Evolutionary conservation across 345 rosid species (phyloP), one percentile per base, ranked within the genome.

Genomic region (Acer campestre): DNA sequence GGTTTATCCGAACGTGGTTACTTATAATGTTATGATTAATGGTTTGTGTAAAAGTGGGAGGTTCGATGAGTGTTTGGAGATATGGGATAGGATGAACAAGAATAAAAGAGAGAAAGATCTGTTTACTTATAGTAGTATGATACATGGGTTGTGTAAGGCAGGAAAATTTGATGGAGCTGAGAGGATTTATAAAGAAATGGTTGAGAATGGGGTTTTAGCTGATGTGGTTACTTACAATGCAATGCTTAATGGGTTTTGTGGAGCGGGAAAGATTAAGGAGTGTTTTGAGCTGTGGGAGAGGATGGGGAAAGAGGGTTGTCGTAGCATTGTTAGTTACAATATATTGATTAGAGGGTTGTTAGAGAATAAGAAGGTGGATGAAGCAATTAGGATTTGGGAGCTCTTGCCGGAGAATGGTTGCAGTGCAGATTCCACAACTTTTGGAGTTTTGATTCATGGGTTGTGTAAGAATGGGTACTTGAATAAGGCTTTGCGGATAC

Each of bases 21-120:
- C 95, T 55, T 93, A 96, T 75, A 96, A 92, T 79, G 82, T 91
- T 53, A 92, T 95, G 98, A 92, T 94, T 67, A 88, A 77, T 82
- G 97, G 97, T 63, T 83, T 94, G 81, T 91, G 91, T 75, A 92
- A 90, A 74, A 89, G 95, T 59, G 90, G 92, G 46, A 89, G 80
- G 79, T 78, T 88, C 51, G 89, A 90, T 70, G 93, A 91, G 83
- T 78, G 94, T 66, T 80, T 92, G 81, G 85, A 85, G 75, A 81
- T 92, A 35, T 96, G 95, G 97, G 88, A 90, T 71, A 90, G 97
- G 81, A 90, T 92, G 99, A 84, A 85, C 63, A 78, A 70, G 68
- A 96, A 91, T 71, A 90, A 88, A 68, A 82, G 92, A 23, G 82
- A 80, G 70, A 92, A 81, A 84, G 98, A 92, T 83, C 49, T 82